Evolutionary conservation across 2,329 filamentous ascomycete genomes (phyloP).

Genomic region (Chaetomium sp.): DNA sequence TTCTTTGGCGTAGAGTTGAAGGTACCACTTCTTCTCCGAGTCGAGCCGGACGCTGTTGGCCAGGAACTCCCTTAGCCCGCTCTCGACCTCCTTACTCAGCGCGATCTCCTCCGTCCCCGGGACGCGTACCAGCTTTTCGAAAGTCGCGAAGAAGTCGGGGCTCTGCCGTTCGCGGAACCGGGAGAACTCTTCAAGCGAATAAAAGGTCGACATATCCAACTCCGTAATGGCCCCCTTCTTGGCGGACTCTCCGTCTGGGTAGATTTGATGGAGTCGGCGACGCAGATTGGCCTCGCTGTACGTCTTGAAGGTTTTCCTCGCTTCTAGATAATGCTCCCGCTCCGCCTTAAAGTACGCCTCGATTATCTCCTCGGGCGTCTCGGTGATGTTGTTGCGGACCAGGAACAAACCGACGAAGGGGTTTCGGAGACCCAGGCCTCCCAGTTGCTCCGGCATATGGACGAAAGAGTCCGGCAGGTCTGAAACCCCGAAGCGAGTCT

Average conservation of each 20-base stretch:
- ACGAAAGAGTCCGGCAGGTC: constrained; percentile 51
- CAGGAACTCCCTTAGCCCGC: constrained; percentile 29
- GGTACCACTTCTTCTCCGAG: constrained; percentile 41
- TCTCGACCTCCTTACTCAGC: constrained; percentile 35
- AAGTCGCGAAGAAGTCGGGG: constrained; percentile 29
- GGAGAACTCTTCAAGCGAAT: constrained; percentile 43
- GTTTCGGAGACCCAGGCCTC: constrained; percentile 50
- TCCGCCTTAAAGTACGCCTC: constrained; percentile 36
- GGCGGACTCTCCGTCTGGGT: constrained; percentile 23
- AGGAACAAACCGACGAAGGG: constrained; percentile 49
- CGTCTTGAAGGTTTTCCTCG: constrained; percentile 36
- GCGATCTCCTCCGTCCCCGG: constrained; percentile 35
- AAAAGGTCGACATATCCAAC: constrained; percentile 36
- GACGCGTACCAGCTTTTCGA: constrained; percentile 35
- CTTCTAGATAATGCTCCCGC: constrained; percentile 30
- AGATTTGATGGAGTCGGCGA: constrained; percentile 22
- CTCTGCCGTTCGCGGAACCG: constrained; percentile 38
- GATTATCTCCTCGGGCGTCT: constrained; percentile 35
- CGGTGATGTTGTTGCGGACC: constrained; percentile 37
- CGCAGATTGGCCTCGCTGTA: constrained; percentile 25
- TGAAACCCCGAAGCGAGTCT: constrained; percentile 41
- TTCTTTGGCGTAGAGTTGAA: constrained; percentile 40
- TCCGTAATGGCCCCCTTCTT: constrained; percentile 18
- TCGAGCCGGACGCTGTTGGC: constrained; percentile 26
- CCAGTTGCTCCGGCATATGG: constrained; percentile 49